These are phyloP conservation scores for Dendrocalamus latiflorus DNA, from an alignment of 202 grass and related monocot species.

Conservation along the genomic window DNA sequence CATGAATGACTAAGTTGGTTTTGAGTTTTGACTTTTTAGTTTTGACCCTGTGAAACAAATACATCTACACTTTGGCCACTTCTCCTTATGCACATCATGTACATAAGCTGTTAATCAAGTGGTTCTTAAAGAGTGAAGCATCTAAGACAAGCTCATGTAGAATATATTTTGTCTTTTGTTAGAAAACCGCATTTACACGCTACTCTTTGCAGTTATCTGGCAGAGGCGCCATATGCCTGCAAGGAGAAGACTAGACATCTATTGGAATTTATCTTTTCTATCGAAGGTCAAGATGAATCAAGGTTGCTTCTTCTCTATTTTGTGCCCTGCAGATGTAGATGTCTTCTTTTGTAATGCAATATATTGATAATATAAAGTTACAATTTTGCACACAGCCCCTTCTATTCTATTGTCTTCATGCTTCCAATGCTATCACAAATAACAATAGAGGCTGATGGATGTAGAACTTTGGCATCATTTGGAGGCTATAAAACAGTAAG, in stretches of 20 bases:
- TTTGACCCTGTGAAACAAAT: conserved; percentile 7
- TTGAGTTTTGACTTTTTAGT: neutral
- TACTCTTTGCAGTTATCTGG: conserved; percentile 71
- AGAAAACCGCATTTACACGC: neutral
- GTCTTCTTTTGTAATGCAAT: conserved; percentile 33
- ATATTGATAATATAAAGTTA: conserved; percentile 5
- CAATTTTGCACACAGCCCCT: conserved; percentile 58
- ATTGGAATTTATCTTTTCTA: conserved; percentile 75
- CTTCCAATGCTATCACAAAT: conserved; percentile 95
- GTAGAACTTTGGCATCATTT: conserved; percentile 64
- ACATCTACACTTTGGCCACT: neutral
- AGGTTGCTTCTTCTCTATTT: conserved; percentile 39
- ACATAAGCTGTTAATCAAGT: conserved; percentile 8
- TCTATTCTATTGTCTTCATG: conserved; percentile 89
- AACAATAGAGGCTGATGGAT: conserved; percentile 75
- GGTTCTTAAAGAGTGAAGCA: neutral
- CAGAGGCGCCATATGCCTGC: conserved; percentile 84
- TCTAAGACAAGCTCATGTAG: conserved; percentile 3
- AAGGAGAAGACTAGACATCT: conserved; percentile 69
- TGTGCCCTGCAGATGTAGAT: neutral
- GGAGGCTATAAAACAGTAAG: conserved; percentile 68
- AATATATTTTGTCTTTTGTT: neutral
- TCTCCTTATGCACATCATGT: neutral
- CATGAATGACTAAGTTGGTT: neutral
- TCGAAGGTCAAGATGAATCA: conserved; percentile 91